Percentiles rank a stretch among this genome's conserved stretches.
Conservation (phyloP, 768 basidiomycete species). For the Lentinula edodes region DNA sequence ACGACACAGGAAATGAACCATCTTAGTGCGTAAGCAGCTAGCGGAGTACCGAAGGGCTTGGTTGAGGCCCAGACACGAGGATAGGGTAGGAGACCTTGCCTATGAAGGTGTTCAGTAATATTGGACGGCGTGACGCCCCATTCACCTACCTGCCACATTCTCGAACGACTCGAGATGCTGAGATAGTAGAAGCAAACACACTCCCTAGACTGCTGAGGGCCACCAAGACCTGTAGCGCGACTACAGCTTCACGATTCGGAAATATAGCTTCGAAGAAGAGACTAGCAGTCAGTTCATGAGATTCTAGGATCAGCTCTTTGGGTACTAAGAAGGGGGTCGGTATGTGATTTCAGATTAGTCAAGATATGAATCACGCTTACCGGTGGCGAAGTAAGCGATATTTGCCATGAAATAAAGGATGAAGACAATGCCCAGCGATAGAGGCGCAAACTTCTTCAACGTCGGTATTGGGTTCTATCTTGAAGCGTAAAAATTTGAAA, state of each 20-base stretch:
- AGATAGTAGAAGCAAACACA: constrained; percentile 30
- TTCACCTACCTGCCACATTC: constrained; percentile 31
- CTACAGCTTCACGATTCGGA: constrained; percentile 28
- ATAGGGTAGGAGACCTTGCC: constrained; percentile 50
- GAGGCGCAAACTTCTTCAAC: constrained; percentile 36
- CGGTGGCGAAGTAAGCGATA: constrained; percentile 33
- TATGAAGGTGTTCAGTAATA: constrained; percentile 3
- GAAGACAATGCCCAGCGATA: constrained; percentile 41
- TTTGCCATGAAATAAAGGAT: constrained; percentile 44
- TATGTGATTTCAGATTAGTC: background rate
- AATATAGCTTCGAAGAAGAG: constrained; percentile 49
- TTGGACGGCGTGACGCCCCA: background rate
- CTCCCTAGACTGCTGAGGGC: constrained; percentile 37
- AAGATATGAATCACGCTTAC: constrained; percentile 8
- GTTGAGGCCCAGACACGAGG: constrained; percentile 45
- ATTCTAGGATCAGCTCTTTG: constrained; percentile 33
- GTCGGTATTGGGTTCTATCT: constrained; percentile 36
- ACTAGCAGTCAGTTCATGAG: constrained; percentile 40
- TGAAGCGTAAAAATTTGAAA: background rate
- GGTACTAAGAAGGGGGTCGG: constrained; percentile 23
- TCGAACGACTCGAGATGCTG: constrained; percentile 38
- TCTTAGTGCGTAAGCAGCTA: constrained; percentile 38
- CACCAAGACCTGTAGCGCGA: constrained; percentile 31
- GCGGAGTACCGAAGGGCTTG: constrained; percentile 46
- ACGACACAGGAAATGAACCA: constrained; percentile 42